Evolutionary conservation across 805 yeast genomes (phyloP).

Genomic region (Candida verbasci): DNA sequence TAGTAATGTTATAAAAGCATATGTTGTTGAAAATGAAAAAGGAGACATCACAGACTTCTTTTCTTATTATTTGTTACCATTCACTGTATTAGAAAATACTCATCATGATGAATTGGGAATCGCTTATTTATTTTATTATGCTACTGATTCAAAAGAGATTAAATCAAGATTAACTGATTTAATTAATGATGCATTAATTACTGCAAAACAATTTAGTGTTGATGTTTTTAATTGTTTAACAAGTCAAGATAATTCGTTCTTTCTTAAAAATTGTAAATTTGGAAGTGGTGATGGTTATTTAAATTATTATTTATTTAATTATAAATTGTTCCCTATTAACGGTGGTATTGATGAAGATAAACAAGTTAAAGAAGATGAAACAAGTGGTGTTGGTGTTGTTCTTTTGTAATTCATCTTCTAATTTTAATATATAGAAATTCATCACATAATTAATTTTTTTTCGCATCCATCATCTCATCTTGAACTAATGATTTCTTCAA

Average conservation of each 20-base stretch:
- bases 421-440: neutral
- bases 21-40: constrained; percentile 64
- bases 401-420: constrained; percentile 61
- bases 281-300: constrained; percentile 92
- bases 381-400: constrained; percentile 89
- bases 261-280: constrained; percentile 78
- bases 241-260: constrained; percentile 81
- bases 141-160: constrained; percentile 62
- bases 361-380: constrained; percentile 45
- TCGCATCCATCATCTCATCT: constrained; percentile 9
- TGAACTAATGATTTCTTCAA: constrained; percentile 79
- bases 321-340: constrained; percentile 69
- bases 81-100: constrained; percentile 68
- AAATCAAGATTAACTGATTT: constrained; percentile 57
- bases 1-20: constrained; percentile 64
- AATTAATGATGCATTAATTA: constrained; percentile 69
- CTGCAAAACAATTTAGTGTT: constrained; percentile 62
- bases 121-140: constrained; percentile 89
- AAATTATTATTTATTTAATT: constrained; percentile 89
- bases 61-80: constrained; percentile 86
- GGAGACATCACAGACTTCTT: constrained; percentile 81
- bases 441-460: neutral
- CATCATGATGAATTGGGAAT: constrained; percentile 67
- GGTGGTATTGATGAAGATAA: constrained; percentile 72
- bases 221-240: constrained; percentile 95